Base-by-base conservation (phyloP, 2,329 filamentous ascomycete species). In the Tolypocladium tropicale region DNA sequence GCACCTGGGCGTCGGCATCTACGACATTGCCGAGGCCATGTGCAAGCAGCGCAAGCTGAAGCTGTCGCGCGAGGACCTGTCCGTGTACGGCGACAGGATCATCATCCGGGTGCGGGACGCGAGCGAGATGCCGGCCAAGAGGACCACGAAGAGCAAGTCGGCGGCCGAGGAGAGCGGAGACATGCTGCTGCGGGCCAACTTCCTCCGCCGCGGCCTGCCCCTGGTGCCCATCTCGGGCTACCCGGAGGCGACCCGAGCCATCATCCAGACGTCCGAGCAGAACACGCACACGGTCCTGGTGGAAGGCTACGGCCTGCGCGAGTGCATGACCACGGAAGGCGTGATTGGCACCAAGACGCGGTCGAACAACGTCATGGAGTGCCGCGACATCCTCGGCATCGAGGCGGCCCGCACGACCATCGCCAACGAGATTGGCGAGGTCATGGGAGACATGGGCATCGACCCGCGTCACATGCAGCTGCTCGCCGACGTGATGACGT, bases 391-490 rank as follows among this genome's bases (percentile, higher is more conserved):
- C 0, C 83, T 99, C 4, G 94, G 94, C 53, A 96, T 99, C 64
- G 94, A 99, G 76, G 94, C 94, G 1, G 94, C 94, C 3, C 85
- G 93, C 58, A 82, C 81, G 4, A 95, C 92, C 7, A 97, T 99
- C 66, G 89, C 94, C 53, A 77, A 82, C 50, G 94, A 99, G 75
- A 97, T 99, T 65, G 81, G 80, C 54, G 79, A 81, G 54, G 94
- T 97, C 67, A 99, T 97, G 92, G 83, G 83, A 37, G 85, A 87
- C 69, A 96, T 99, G 91, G 85, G 84, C 71, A 97, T 99, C 65
- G 94, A 99, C 72, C 93, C 92, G 49, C 89, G 94, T 56, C 94
- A 99, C 75, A 97, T 99, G 91, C 88, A 96, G 70, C 81, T 99
- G 21, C 83, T 99, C 2, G 93, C 94, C 12, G 94, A 99, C 67